Base-by-base conservation (phyloP, 2,329 filamentous ascomycete species). In the Epichloe sibirici region DNA sequence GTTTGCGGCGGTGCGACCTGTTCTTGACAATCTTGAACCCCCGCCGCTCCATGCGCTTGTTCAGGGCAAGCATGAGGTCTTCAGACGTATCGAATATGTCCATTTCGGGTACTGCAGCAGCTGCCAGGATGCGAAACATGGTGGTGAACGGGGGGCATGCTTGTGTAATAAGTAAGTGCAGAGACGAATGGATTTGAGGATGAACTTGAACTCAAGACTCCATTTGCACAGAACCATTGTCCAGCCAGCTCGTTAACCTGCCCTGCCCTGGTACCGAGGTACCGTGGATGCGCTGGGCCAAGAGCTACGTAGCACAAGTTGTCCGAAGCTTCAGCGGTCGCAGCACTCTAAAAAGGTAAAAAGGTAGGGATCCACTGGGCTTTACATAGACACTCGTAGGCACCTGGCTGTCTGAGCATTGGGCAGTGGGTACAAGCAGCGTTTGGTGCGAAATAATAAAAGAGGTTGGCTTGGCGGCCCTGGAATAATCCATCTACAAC, bases 11-110 rank as follows among this genome's bases (percentile, higher is more conserved):
- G 58, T 73, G 69, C 28, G 70, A 72, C 53, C 71, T 65, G 34
- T 68, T 64, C 59, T 72, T 73, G 63, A 73, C 71, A 51, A 73
- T 68, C 56, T 72, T 72, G 66, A 72, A 73, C 54, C 71, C 53
- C 53, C 73, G 66, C 57, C 70, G 71, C 53, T 69, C 63, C 65
- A 72, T 72, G 37, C 66, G 67, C 49, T 63, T 62, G 55, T 66
- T 71, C 40, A 73, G 62, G 38, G 70, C 63, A 43, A 62, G 62
- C 56, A 73, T 70, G 23, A 73, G 63, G 13, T 72, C 69, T 15
- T 73, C 71, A 55, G 69, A 72, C n/a, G 66, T 65, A 50, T 58
- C 58, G 55, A 66, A 73, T 51, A 71, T 61, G 53, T 62, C 66
- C 37, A 62, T 60, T 55, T 66, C 61, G 50, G 68, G 68, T 55